These are phyloP conservation scores for Kazachstania sp. DNA, from an alignment of 1,139 yeast species.

Conservation along the genomic window DNA sequence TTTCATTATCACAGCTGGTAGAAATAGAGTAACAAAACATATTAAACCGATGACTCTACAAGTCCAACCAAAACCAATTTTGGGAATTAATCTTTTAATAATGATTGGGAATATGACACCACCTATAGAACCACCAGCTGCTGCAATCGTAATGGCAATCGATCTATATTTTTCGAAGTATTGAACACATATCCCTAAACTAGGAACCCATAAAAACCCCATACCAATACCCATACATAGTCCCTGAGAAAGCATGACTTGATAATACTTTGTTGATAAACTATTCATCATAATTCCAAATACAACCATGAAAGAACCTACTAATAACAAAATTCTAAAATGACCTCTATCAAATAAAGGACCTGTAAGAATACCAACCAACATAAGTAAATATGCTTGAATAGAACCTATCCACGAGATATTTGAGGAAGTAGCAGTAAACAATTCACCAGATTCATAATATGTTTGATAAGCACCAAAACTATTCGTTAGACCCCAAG, in stretches of 20 bases:
- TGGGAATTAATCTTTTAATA: neutral
- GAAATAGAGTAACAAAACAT: neutral
- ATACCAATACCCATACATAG: conserved; percentile 2
- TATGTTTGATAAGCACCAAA: conserved; percentile 2
- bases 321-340: neutral
- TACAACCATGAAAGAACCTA: neutral
- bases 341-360: conserved; percentile 1
- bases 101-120: conserved; percentile 2
- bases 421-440: neutral
- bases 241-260: conserved; percentile 2
- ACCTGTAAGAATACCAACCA: conserved; percentile 1
- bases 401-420: conserved; percentile 2
- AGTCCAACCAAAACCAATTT: conserved; percentile 1
- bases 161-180: conserved; percentile 1
- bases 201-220: conserved; percentile 2
- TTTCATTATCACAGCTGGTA: neutral
- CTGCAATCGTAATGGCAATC: neutral
- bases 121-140: conserved; percentile 2
- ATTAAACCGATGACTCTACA: conserved; percentile 1
- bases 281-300: conserved; percentile 3
- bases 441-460: conserved; percentile 1
- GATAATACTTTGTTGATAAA: neutral
- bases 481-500: conserved; percentile 1
- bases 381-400: conserved; percentile 1
- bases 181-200: neutral